These are phyloP conservation scores for Medicago ruthenica DNA, from an alignment of 306 rosid species.

Conservation along the genomic window DNA sequence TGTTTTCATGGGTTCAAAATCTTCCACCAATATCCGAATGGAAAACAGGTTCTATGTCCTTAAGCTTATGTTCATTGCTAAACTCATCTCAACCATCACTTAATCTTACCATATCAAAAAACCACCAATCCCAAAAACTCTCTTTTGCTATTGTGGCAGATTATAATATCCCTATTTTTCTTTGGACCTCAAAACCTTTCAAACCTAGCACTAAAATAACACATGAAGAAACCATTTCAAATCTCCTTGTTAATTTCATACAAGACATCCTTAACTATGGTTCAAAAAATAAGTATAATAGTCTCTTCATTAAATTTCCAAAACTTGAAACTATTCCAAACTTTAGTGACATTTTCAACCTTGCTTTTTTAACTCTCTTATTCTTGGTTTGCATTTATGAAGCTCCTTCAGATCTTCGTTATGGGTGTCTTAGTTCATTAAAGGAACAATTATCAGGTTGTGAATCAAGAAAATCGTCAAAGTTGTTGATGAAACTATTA, in stretches of 20 bases:
- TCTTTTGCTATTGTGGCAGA: slow-evolving; percentile 66
- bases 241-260: slow-evolving; percentile 65
- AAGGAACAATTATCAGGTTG: slow-evolving; percentile 55
- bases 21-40: slow-evolving; percentile 79
- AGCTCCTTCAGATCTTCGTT: slow-evolving; percentile 71
- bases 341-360: slow-evolving; percentile 66
- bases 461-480: slow-evolving; percentile 59
- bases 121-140: slow-evolving; percentile 50
- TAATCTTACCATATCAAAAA: slow-evolving; percentile 61
- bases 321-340: slow-evolving; percentile 53
- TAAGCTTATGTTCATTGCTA: slow-evolving; percentile 54
- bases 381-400: slow-evolving; percentile 86
- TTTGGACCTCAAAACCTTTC: slow-evolving; percentile 84
- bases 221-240: slow-evolving; percentile 55
- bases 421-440: slow-evolving; percentile 54
- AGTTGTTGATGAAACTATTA: slow-evolving; percentile 66
- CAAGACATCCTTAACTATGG: slow-evolving; percentile 81
- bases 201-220: slow-evolving; percentile 46
- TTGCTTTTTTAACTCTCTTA: slow-evolving; percentile 64
- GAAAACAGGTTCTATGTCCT: slow-evolving; percentile 60
- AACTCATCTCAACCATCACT: slow-evolving; percentile 75
- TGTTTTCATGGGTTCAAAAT: slow-evolving; percentile 76
- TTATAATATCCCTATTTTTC: slow-evolving; percentile 65
- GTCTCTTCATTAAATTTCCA: slow-evolving; percentile 50
- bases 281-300: slow-evolving; percentile 54